Evolutionary conservation across 345 rosid species (phyloP).

Genomic region (Citrus maxima): DNA sequence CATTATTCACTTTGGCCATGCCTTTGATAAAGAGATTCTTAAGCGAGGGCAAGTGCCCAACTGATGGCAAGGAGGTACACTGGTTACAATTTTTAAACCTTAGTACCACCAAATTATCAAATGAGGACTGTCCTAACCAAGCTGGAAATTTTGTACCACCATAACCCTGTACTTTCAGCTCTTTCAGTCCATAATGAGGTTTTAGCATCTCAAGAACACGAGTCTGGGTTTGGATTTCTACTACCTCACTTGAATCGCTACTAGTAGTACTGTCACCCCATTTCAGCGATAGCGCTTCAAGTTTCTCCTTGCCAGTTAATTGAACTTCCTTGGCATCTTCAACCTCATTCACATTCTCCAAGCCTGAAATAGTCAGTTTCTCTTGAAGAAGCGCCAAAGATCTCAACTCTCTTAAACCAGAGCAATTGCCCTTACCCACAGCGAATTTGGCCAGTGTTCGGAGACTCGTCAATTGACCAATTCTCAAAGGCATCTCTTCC

Average conservation of each 20-base stretch:
- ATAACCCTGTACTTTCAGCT: no score
- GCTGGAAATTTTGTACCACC: conserved; percentile 10
- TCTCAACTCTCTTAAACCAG: background rate
- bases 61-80: background rate
- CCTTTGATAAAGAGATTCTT: background rate
- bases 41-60: conserved; percentile 9
- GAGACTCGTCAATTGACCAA: background rate
- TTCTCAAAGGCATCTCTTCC: background rate
- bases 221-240: no score
- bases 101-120: background rate
- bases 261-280: background rate
- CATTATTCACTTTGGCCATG: background rate
- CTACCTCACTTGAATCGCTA: background rate
- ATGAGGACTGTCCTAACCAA: conserved; percentile 12
- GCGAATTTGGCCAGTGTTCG: background rate
- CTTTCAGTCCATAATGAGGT: no score
- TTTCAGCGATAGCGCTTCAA: background rate
- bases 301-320: background rate
- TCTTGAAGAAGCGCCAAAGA: background rate
- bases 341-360: background rate
- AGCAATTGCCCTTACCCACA: background rate
- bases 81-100: background rate
- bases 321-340: background rate
- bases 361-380: background rate
- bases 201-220: no score